Evolutionary conservation across 2,329 filamentous ascomycete genomes (phyloP), one percentile per base, ranked within the genome.

Genomic region (Chaetomium sp.): DNA sequence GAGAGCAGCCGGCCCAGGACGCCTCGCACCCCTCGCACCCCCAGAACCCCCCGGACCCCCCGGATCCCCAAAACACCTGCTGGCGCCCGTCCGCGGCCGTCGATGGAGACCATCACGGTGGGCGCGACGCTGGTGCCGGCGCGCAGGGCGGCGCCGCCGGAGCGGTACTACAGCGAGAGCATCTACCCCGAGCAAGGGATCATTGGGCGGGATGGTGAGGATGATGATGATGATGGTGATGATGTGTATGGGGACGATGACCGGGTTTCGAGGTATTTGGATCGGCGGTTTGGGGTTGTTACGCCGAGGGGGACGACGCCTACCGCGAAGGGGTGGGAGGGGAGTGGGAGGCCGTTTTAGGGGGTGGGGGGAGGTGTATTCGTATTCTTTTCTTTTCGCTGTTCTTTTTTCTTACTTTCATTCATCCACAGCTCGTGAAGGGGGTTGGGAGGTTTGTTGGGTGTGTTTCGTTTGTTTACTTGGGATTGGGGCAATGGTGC

Each of bases 151-250:
- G 66, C 65, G 23, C 58, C 60, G 27, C 57, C 70, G 7, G 72
- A 71, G 65, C 64, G 69, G 25, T 71, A 70, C 57, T 74, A 73
- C 66, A 71, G 70, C 64, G 70, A 70, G 59, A 72, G 70, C 51
- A 69, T 71, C 19, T 72, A 73, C 27, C 70, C 72, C 6, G 70
- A 72, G 51, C 58, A 59, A 16, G 35, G 31, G 16, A 12, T 47
- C 49, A 58, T 54, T 0, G 65, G 72, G 42, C 70, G 71, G 57
- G 58, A 9, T 10, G 25, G 16, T 21, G 60, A 25, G 27, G 62
- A 16, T 16, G 49, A 21, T 3, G 25, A 50, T 21, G 55, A 69
- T 51, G 63, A 64, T 27, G 65, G 66, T 3, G 65, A 61, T 0
- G 63, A 69, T 51, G 61, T 70, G 1, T 70, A 72, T 65, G 73